These are phyloP conservation scores for Corylus americana DNA, from an alignment of 306 rosid species.

Conservation along the genomic window DNA sequence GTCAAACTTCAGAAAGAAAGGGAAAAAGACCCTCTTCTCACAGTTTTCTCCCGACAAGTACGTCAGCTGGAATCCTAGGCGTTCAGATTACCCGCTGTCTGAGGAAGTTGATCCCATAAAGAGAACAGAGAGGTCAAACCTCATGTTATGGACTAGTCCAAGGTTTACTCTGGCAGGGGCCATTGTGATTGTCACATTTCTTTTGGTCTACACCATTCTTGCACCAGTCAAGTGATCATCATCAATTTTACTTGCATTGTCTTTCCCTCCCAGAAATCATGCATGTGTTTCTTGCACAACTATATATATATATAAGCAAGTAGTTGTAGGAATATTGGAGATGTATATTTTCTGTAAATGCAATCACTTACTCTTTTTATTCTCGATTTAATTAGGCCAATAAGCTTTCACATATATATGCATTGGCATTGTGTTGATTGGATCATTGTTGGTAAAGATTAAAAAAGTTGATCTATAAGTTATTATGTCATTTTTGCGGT, in stretches of 20 bases:
- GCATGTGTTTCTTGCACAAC: neutral
- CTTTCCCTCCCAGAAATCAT: neutral
- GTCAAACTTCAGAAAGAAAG: slow-evolving; percentile 75
- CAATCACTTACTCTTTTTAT: slow-evolving; percentile 20
- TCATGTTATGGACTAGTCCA: slow-evolving; percentile 84
- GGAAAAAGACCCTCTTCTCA: slow-evolving; percentile 55
- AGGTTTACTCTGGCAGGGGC: slow-evolving; percentile 77
- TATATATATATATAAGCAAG: slow-evolving; percentile 12
- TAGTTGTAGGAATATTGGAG: slow-evolving; percentile 7
- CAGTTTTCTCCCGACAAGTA: slow-evolving; percentile 76
- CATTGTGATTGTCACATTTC: slow-evolving; percentile 64
- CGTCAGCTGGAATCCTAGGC: slow-evolving; percentile 87
- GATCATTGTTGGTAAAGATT: neutral
- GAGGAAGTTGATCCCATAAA: slow-evolving; percentile 94
- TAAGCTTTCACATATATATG: neutral
- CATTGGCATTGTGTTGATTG: neutral
- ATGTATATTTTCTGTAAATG: slow-evolving; percentile 33
- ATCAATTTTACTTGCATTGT: neutral
- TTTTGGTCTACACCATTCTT: slow-evolving; percentile 79
- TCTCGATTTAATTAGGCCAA: neutral
- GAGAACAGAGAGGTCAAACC: slow-evolving; percentile 88
- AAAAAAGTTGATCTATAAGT: no score
- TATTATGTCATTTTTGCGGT: no score
- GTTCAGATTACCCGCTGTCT: slow-evolving; percentile 63
- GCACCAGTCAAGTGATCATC: slow-evolving; percentile 59